These are phyloP conservation scores for Ambrosiella xylebori DNA, from an alignment of 2,329 filamentous ascomycete species.

Conservation along the genomic window DNA sequence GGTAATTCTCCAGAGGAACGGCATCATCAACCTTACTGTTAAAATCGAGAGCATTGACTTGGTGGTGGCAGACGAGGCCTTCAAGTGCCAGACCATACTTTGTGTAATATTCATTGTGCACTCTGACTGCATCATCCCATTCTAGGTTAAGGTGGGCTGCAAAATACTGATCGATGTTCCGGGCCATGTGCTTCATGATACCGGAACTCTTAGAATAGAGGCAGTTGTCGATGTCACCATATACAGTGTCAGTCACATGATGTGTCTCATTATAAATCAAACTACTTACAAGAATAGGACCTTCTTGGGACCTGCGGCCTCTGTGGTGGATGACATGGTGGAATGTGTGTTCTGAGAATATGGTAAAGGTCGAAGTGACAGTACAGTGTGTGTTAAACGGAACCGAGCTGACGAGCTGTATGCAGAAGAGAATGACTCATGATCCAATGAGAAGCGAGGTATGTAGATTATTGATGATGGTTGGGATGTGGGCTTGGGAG, in stretches of 20 bases:
- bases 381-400: background rate
- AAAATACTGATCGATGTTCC: conserved; percentile 54
- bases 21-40: conserved; percentile 92
- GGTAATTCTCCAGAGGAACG: conserved; percentile 67
- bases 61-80: conserved; percentile 80
- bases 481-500: background rate
- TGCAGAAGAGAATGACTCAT: background rate
- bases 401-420: background rate
- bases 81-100: conserved; percentile 96
- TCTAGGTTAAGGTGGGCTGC: conserved; percentile 54
- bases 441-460: background rate
- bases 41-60: conserved; percentile 89
- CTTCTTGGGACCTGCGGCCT: background rate
- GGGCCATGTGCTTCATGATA: conserved; percentile 77
- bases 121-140: conserved; percentile 59
- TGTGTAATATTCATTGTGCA: conserved; percentile 86
- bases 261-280: background rate
- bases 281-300: conserved; percentile 3
- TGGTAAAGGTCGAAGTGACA: background rate
- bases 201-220: conserved; percentile 75
- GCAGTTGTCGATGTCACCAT: conserved; percentile 96
- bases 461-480: background rate
- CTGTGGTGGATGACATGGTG: background rate
- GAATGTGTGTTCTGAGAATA: background rate
- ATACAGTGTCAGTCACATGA: background rate